Percentiles rank a stretch among this genome's conserved stretches.
phyloP scores from a whole-genome alignment of 2,329 filamentous ascomycete species.

The Cercospora sp. region DNA sequence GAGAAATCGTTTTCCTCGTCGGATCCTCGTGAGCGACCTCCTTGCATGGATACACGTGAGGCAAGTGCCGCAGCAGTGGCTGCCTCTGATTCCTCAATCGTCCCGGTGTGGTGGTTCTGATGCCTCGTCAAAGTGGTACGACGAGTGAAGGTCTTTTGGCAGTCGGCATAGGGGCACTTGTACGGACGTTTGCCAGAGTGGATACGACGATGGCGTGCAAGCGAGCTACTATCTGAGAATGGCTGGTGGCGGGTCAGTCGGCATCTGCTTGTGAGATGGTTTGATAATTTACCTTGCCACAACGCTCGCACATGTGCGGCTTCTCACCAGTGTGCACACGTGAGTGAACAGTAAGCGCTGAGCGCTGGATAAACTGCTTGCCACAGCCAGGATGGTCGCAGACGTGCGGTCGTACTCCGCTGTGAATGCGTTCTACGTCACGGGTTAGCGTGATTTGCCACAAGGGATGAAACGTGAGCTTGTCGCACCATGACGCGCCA shows the following conservation, averaged over 20 bases:
- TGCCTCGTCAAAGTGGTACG: constrained; percentile 93
- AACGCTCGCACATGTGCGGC: constrained; percentile 95
- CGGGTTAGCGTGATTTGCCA: constrained; percentile 29
- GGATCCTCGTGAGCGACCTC: constrained; percentile 58
- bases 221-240: constrained; percentile 92
- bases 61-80: constrained; percentile 85
- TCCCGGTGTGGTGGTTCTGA: constrained; percentile 93
- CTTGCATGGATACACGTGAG: constrained; percentile 47
- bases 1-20: constrained; percentile 69
- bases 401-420: constrained; percentile 82
- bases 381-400: constrained; percentile 87
- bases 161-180: constrained; percentile 95
- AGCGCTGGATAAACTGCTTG: constrained; percentile 96
- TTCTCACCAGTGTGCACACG: constrained; percentile 98
- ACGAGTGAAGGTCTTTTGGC: constrained; percentile 96
- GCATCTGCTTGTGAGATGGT: background rate
- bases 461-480: constrained; percentile 14
- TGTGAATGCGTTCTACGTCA: constrained; percentile 84
- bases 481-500: constrained; percentile 83
- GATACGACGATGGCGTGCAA: constrained; percentile 89
- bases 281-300: constrained; percentile 73
- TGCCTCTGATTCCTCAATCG: constrained; percentile 87
- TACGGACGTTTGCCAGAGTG: constrained; percentile 95
- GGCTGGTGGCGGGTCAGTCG: constrained; percentile 58
- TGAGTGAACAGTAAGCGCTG: constrained; percentile 90